Percentiles rank a stretch among this genome's conserved stretches.
These are phyloP conservation scores for Botrytis squamosa DNA, from an alignment of 2,329 filamentous ascomycete species.

Conservation along the genomic window DNA sequence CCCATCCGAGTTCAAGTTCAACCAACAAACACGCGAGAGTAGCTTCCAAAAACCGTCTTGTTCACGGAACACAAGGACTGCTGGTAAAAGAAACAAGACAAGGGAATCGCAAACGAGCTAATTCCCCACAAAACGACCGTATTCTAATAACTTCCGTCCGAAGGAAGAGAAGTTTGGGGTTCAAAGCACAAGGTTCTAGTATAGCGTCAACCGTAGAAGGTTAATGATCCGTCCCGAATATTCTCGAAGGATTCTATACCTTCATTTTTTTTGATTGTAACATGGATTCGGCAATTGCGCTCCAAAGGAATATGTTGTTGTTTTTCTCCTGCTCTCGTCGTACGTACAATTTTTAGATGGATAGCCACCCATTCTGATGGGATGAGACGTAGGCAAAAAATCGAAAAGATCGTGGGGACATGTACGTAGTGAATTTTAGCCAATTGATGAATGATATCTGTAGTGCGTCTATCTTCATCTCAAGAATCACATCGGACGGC, in stretches of 20 bases:
- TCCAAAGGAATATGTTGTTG: not conserved
- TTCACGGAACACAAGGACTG: not conserved
- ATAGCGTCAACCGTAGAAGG: not conserved
- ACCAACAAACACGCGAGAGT: not conserved
- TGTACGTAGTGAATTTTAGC: not conserved
- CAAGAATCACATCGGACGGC: not conserved
- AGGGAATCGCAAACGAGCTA: not conserved
- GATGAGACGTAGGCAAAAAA: not conserved
- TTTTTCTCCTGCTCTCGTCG: not conserved
- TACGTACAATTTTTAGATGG: not conserved
- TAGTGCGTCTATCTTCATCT: not conserved
- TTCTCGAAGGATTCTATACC: slow-evolving; percentile 11
- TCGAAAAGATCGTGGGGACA: not conserved
- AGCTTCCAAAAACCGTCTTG: not conserved
- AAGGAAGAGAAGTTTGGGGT: not conserved
- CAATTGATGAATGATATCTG: not conserved
- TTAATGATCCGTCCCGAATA: slow-evolving; percentile 11
- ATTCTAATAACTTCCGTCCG: not conserved
- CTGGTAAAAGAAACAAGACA: not conserved
- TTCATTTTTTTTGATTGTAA: not conserved
- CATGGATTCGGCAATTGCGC: slow-evolving; percentile 1
- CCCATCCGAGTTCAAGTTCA: not conserved
- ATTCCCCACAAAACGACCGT: not conserved
- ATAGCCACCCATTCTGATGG: not conserved
- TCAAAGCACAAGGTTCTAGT: not conserved